phyloP scores from a whole-genome alignment of 2,329 filamentous ascomycete genomes.

The Colletotrichum shisoi region DNA sequence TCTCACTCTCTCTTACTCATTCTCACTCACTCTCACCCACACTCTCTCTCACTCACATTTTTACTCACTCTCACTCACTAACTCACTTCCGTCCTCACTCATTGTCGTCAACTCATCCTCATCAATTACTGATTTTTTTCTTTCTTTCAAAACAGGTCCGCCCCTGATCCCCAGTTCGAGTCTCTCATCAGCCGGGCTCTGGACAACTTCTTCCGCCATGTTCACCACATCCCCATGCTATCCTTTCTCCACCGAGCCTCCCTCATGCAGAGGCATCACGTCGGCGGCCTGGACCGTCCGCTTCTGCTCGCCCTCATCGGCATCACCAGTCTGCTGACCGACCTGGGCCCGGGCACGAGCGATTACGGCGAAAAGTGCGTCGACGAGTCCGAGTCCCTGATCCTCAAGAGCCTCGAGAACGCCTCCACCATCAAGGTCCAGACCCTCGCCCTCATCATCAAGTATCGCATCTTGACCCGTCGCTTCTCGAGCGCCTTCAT shows the following conservation, averaged over 20 bases:
- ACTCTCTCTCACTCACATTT: too few relatives aligned
- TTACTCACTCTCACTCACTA: too few relatives aligned
- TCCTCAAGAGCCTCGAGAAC: constrained; percentile 62
- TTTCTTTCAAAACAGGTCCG: constrained; percentile 43
- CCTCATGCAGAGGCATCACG: constrained; percentile 66
- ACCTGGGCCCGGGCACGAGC: constrained; percentile 60
- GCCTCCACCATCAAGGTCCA: constrained; percentile 64
- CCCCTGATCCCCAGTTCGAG: constrained; percentile 56
- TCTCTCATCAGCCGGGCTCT: constrained; percentile 61
- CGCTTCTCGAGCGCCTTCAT: constrained; percentile 59
- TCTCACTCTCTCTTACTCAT: neutral
- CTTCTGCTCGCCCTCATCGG: constrained; percentile 63
- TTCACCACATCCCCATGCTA: constrained; percentile 67
- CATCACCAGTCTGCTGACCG: constrained; percentile 64
- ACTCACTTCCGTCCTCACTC: too few relatives aligned
- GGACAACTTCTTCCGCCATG: constrained; percentile 65
- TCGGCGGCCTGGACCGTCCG: constrained; percentile 63
- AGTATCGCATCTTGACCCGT: constrained; percentile 57
- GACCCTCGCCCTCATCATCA: constrained; percentile 55
- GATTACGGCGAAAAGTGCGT: constrained; percentile 64
- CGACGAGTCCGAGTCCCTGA: constrained; percentile 62
- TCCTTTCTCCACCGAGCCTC: constrained; percentile 67
- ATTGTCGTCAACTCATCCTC: neutral
- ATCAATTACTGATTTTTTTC: constrained; percentile 3
- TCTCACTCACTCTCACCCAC: too few relatives aligned